Base-by-base conservation (phyloP, 1,139 yeast species). In the Saccharomyces hybrid region DNA sequence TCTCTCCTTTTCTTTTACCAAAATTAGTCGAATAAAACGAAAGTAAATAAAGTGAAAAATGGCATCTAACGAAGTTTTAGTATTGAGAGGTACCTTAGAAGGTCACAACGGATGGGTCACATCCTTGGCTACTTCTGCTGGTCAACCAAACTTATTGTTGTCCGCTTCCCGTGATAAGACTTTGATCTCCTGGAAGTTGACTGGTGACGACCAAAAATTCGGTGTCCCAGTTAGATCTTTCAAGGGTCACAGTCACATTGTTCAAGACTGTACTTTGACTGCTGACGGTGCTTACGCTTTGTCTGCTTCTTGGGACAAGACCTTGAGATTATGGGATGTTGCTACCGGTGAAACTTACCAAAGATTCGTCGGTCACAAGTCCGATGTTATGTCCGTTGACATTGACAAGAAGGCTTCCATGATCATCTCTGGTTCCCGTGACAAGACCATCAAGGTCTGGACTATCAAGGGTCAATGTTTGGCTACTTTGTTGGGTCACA, bases 121-220 rank as follows among this genome's bases (percentile, higher is more conserved):
- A 68, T 85, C 97, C 77, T 84, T 93, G 73, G 96, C 98, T 79
- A 93, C 98, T 80, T 86, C 96, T 75, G 88, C 93, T 73, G 93
- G 93, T 76, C 90, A 90, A 85, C 99, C 99, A 80, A 97, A 95
- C 79, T 82, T 93, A 75, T 86, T 93, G 74, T 84, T 93, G 78
- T 95, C 99, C 73, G 96, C 95, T 76, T 93, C 99, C 75, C 88
- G 99, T 83, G 99, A 93, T 80, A 91, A 93, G 86, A 83, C 96
- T 72, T 84, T 93, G 78, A 91, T 95, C 82, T 90, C 93, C 78
- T 93, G 98, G 99, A 86, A 89, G 80, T 85, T 91, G 80, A 91
- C 98, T 75, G 93, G 96, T 74, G 97, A 90, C 73, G 96, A 90
- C 79, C 84, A 83, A 81, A 87, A 88, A 77, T 91, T 89, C 82